Conservation (phyloP, 148 eudicot genomes). For the Linanthus parryae region DNA sequence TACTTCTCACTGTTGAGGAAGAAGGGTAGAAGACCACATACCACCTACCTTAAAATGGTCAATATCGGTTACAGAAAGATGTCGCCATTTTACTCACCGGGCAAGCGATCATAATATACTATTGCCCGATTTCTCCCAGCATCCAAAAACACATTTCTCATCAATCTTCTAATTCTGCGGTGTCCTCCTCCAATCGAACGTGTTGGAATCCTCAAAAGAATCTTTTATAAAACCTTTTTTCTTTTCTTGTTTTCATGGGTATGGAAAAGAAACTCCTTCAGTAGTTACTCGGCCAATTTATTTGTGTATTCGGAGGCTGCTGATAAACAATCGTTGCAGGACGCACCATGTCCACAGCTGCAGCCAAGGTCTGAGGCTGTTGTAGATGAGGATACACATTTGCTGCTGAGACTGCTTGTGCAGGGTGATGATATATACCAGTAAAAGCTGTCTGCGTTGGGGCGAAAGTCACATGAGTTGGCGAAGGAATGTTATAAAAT, state of each 20-base stretch:
- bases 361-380: constrained; percentile 70
- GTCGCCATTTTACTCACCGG: neutral
- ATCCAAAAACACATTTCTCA: constrained; percentile 22
- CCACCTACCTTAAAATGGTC: neutral
- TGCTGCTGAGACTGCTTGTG: constrained; percentile 49
- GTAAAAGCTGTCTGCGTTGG: constrained; percentile 54
- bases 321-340: constrained; percentile 51
- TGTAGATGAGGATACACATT: constrained; percentile 63
- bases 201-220: constrained; percentile 16
- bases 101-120: neutral
- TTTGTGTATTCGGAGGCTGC: constrained; percentile 66
- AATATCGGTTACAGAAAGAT: neutral
- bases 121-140: constrained; percentile 5
- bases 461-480: constrained; percentile 54
- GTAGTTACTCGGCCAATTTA: constrained; percentile 79
- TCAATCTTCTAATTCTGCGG: constrained; percentile 14
- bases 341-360: constrained; percentile 52
- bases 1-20: neutral
- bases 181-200: constrained; percentile 12
- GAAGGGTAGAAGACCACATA: neutral
- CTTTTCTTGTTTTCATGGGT: constrained; percentile 13
- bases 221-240: constrained; percentile 20
- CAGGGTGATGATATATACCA: constrained; percentile 61
- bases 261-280: constrained; percentile 19
- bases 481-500: constrained; percentile 68